Evolutionary conservation across 163 green algal species (phyloP).

Genomic region (Chlorella variabilis): DNA sequence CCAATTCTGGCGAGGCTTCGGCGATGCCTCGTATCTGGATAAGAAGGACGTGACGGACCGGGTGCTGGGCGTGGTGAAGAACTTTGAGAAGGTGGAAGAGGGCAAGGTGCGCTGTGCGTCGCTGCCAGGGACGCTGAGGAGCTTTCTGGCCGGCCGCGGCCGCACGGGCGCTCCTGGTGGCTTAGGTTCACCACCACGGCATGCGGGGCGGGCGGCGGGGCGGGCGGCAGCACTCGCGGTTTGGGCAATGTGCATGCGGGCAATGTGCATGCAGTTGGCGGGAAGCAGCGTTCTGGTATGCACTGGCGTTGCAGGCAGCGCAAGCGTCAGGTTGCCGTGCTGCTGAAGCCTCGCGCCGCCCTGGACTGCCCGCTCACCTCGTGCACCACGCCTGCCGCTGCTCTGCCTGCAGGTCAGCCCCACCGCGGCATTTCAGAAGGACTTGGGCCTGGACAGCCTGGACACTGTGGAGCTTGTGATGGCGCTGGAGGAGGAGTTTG

Average conservation of each 20-base stretch:
- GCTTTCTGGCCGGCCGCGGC: too few species aligned
- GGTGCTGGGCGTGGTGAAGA: constrained; percentile 94
- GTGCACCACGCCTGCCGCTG: not conserved
- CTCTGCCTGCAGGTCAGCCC: constrained; percentile 75
- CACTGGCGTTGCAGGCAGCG: too few species aligned
- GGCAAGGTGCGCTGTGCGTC: constrained; percentile 79
- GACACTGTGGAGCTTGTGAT: constrained; percentile 98
- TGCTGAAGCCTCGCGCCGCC: too few species aligned
- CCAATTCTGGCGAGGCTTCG: constrained; percentile 54
- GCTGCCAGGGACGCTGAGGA: too few species aligned
- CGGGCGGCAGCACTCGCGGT: too few species aligned
- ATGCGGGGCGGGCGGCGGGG: too few species aligned
- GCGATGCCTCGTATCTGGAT: constrained; percentile 82
- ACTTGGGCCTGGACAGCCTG: constrained; percentile 97
- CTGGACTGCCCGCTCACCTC: too few species aligned
- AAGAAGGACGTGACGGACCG: constrained; percentile 92
- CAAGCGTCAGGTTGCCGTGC: too few species aligned
- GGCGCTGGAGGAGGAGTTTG: constrained; percentile 99
- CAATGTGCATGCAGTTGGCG: too few species aligned
- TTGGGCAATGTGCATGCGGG: too few species aligned
- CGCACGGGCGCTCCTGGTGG: too few species aligned
- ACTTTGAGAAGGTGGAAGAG: constrained; percentile 98
- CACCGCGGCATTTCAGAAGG: constrained; percentile 86
- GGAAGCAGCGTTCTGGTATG: too few species aligned
- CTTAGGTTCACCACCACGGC: constrained; percentile 18